Base-by-base conservation (phyloP, 2,329 filamentous ascomycete species). In the Pestalotiopsis sp. region DNA sequence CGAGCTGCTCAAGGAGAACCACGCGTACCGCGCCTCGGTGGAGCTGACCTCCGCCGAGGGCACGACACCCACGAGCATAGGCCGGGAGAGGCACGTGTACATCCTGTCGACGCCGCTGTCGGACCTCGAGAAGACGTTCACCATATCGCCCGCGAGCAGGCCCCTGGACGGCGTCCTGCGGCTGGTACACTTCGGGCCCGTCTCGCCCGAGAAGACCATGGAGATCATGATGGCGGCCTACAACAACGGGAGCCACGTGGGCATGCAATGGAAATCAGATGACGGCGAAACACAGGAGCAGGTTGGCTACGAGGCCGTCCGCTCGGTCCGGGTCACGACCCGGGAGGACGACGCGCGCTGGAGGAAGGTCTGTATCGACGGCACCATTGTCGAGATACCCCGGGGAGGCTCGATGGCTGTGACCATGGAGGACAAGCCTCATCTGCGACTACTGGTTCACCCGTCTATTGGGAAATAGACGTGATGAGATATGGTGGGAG, bases 321-420 rank as follows among this genome's bases (percentile, higher is more conserved):
- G 92, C 2, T 87, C 87, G 65, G 73, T 97, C 20, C 84, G 82
- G 68, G 89, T 98, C 61, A 85, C 87, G 17, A 90, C 93, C 45
- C 71, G 82, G 1, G 93, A 96, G 75, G 83, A 87, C 17, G 89
- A 93, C n/a, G 83, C 83, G 60, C 84, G 90, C 66, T 98, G 94
- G 94, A 86, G 95, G 70, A 89, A 95, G 75, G 87, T 97, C 14
- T 98, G 95, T 78, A 85, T 98, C n/a, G 95, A 98, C 79, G 95
- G 95, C 3, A 94, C 92, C 66, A 97, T 97, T 74, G 88, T 98
- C 3, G 86, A 88, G 69, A 82, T 97, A 0, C 91, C 92, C 23
- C 78, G 84, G 65, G 90, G 87, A 2, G 94, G 94, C 0, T 91
- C 88, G 85, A 88, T 97, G 79, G 87, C 89, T 69, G 86, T 97